Evolutionary conservation across 192 early-diverging fungal genomes (phyloP).

Genomic region (Lobosporangium transversale): DNA sequence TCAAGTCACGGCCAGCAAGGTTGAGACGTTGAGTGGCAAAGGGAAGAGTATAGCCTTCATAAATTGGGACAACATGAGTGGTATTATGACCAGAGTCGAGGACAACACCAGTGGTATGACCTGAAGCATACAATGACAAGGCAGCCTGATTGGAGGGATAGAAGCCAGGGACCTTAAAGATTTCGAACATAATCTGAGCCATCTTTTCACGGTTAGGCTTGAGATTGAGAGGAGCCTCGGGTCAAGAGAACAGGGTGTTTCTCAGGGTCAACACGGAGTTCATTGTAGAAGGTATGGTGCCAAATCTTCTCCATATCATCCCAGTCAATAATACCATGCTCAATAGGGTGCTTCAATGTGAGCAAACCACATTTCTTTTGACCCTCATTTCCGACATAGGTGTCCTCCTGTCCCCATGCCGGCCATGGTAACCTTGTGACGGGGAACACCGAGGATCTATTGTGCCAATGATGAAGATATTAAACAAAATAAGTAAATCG

Average conservation of each 20-base stretch:
- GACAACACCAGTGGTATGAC: conserved; percentile 98
- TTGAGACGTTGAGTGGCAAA: conserved; percentile 97
- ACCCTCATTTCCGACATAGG: conserved; percentile 91
- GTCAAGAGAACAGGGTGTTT: conserved; percentile 93
- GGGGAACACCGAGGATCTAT: conserved; percentile 88
- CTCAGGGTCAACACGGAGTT: conserved; percentile 97
- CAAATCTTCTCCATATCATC: too few relatives aligned
- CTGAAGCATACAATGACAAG: conserved; percentile 94
- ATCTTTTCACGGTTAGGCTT: conserved; percentile 99
- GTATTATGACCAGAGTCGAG: conserved; percentile 99
- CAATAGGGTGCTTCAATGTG: conserved; percentile 87
- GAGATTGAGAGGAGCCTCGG: too few relatives aligned
- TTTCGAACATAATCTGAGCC: too few relatives aligned
- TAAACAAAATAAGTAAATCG: background rate
- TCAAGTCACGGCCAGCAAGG: too few relatives aligned
- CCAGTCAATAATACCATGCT: conserved; percentile 91
- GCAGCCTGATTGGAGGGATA: conserved; percentile 96
- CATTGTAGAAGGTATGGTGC: too few relatives aligned
- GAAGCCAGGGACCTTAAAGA: conserved; percentile 96
- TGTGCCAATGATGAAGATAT: background rate
- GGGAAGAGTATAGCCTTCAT: conserved; percentile 85
- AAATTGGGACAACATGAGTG: conserved; percentile 94
- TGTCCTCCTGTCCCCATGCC: conserved; percentile 90
- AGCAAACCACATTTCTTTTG: conserved; percentile 89
- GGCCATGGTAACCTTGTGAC: conserved; percentile 88